These are phyloP conservation scores for Pichia cabralensis DNA, from an alignment of 805 yeast species.

Conservation along the genomic window DNA sequence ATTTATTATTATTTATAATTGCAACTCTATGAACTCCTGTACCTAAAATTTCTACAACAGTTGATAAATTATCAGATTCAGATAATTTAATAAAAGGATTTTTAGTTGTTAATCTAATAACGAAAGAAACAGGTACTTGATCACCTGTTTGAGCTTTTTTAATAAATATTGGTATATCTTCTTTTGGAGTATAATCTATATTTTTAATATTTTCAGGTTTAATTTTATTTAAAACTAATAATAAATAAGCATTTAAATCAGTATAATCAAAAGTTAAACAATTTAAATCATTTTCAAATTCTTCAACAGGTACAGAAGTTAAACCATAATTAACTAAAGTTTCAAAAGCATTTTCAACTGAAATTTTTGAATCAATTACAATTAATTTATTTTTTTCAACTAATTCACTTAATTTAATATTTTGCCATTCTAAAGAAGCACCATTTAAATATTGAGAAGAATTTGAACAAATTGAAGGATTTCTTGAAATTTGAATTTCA, in stretches of 20 bases:
- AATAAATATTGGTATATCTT: conserved; percentile 33
- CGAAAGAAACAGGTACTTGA: conserved; percentile 86
- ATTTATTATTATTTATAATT: conserved; percentile 42
- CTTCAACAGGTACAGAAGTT: conserved; percentile 78
- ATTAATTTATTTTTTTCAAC: conserved; percentile 73
- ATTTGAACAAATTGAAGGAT: conserved; percentile 28
- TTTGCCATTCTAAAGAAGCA: conserved; percentile 53
- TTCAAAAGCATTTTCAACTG: conserved; percentile 87
- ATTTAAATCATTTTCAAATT: conserved; percentile 43
- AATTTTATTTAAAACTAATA: conserved; percentile 72
- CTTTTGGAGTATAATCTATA: conserved; percentile 25
- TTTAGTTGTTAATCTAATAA: conserved; percentile 73
- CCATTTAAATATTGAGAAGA: conserved; percentile 19
- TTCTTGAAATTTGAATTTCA: conserved; percentile 31
- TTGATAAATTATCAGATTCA: conserved; percentile 56
- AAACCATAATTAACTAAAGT: conserved; percentile 60
- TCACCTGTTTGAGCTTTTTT: conserved; percentile 73
- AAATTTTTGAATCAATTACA: conserved; percentile 49
- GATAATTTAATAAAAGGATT: conserved; percentile 78
- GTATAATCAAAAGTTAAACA: conserved; percentile 87
- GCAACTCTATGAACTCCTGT: conserved; percentile 94
- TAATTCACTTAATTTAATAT: conserved; percentile 58
- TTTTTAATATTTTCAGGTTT: conserved; percentile 29
- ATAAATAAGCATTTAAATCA: conserved; percentile 77
- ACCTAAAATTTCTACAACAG: conserved; percentile 82